Conservation (phyloP, 1,139 yeast genomes). For the Zygosaccharomyces pseudobailii region DNA sequence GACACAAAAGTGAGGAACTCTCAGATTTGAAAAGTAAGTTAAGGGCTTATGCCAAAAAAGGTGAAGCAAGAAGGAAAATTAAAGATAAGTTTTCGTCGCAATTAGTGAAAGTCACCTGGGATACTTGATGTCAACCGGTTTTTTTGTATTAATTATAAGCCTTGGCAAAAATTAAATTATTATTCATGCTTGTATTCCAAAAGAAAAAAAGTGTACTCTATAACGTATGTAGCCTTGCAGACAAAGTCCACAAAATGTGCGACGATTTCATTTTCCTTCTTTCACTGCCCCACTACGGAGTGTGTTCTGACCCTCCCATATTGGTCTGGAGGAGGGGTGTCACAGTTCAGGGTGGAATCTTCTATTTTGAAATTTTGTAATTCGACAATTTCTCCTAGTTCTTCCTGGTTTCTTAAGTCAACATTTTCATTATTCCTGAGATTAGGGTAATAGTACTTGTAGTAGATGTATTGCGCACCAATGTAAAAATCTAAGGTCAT, state of each 20-base stretch:
- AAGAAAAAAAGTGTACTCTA: neutral
- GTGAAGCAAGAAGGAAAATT: slow-evolving; percentile 16
- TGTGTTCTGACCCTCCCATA: slow-evolving; percentile 1
- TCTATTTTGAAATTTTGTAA: slow-evolving; percentile 10
- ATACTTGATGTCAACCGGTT: neutral
- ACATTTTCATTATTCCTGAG: slow-evolving; percentile 7
- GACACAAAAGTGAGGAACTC: slow-evolving; percentile 28
- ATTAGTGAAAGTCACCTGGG: slow-evolving; percentile 1
- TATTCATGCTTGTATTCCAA: neutral
- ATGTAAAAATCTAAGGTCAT: slow-evolving; percentile 71
- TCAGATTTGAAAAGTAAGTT: slow-evolving; percentile 32
- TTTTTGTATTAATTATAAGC: neutral
- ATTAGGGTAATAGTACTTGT: slow-evolving; percentile 37
- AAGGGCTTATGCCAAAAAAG: slow-evolving; percentile 40
- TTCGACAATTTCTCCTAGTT: slow-evolving; percentile 9
- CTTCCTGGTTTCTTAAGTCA: neutral
- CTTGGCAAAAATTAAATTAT: neutral
- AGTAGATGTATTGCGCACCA: slow-evolving; percentile 68
- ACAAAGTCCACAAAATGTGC: neutral
- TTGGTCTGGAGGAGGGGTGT: slow-evolving; percentile 7
- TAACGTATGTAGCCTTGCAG: neutral
- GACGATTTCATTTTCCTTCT: neutral
- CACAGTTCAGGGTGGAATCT: neutral
- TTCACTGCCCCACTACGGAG: neutral
- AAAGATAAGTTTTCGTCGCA: slow-evolving; percentile 1